A percentile compares a stretch with the other conserved stretches of the same genome.
Conservation (phyloP, 2,329 filamentous ascomycete genomes). For the Sphaceloma murrayae region DNA sequence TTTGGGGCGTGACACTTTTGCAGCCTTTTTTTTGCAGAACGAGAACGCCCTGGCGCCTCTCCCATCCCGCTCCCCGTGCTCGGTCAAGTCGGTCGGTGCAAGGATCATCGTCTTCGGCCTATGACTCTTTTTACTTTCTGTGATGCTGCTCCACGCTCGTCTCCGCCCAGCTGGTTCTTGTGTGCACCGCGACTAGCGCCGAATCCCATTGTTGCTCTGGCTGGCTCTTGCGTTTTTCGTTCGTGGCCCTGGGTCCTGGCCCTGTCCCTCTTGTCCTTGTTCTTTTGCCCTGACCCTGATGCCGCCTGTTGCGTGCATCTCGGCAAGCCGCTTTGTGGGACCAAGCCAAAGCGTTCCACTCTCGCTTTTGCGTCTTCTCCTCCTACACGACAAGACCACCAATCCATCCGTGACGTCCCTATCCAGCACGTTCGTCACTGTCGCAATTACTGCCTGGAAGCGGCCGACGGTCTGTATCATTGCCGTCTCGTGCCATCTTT, state of each 20-base stretch:
- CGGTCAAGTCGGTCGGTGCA: slow-evolving; percentile 7
- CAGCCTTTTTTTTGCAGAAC: slow-evolving; percentile 5
- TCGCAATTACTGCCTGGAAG: too few species aligned
- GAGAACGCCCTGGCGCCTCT: slow-evolving; percentile 2
- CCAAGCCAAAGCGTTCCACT: slow-evolving; percentile 13
- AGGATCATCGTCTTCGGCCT: too few species aligned
- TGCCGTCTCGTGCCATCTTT: slow-evolving; percentile 1
- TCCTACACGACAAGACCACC: slow-evolving; percentile 10
- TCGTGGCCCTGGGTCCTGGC: not conserved
- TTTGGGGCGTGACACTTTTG: too few species aligned
- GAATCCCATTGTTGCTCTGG: slow-evolving; percentile 3
- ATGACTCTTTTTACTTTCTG: too few species aligned
- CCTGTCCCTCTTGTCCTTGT: slow-evolving; percentile 1
- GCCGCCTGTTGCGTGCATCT: slow-evolving; percentile 12
- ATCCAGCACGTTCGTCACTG: not conserved
- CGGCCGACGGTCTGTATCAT: too few species aligned
- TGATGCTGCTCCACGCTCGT: slow-evolving; percentile 6
- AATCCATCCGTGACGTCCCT: slow-evolving; percentile 1
- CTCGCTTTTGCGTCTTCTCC: slow-evolving; percentile 9
- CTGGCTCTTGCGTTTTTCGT: not conserved
- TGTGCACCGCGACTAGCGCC: not conserved
- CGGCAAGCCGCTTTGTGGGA: slow-evolving; percentile 5
- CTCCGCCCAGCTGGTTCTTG: not conserved
- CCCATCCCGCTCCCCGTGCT: slow-evolving; percentile 3
- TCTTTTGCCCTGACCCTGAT: not conserved